Conservation (phyloP, 2,329 filamentous ascomycete species). For the Nemania sp. region DNA sequence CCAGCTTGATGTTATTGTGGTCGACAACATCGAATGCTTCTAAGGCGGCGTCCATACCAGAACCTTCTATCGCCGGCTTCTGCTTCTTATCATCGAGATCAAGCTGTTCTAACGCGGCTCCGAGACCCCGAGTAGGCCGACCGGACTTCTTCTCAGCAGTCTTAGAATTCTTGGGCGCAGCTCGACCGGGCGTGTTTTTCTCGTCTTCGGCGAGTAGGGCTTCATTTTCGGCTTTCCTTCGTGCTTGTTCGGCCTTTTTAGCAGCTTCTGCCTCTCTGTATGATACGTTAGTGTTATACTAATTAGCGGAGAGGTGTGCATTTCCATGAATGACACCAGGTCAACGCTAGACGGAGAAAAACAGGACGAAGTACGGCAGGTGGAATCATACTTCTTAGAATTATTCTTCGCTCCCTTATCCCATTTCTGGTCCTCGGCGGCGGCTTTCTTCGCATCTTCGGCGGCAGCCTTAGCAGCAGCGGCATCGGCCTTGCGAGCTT, state of each 20-base stretch:
- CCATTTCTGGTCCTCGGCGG: slow-evolving; percentile 82
- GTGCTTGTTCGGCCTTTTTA: slow-evolving; percentile 83
- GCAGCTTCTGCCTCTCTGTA: slow-evolving; percentile 83
- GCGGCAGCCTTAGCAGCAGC: slow-evolving; percentile 83
- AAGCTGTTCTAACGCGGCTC: slow-evolving; percentile 71
- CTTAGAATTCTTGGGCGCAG: slow-evolving; percentile 75
- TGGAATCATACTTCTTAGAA: slow-evolving; percentile 80
- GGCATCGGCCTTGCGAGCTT: slow-evolving; percentile 91
- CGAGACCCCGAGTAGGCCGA: slow-evolving; percentile 51
- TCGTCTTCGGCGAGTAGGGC: slow-evolving; percentile 88
- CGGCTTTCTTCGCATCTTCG: slow-evolving; percentile 73
- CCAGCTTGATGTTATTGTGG: slow-evolving; percentile 60
- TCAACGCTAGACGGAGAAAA: neutral
- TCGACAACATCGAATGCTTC: slow-evolving; percentile 79
- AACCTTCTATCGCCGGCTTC: slow-evolving; percentile 78
- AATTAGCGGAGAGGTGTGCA: neutral
- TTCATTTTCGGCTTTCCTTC: slow-evolving; percentile 93
- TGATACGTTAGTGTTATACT: neutral
- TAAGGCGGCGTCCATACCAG: slow-evolving; percentile 88
- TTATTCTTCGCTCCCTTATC: slow-evolving; percentile 84
- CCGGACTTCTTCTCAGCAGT: slow-evolving; percentile 76
- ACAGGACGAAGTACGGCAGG: neutral
- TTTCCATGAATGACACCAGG: neutral
- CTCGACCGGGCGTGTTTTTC: slow-evolving; percentile 67
- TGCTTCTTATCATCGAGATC: slow-evolving; percentile 59